These are phyloP conservation scores for Epichloe gansuensis DNA, from an alignment of 2,329 filamentous ascomycete species.

Conservation along the genomic window DNA sequence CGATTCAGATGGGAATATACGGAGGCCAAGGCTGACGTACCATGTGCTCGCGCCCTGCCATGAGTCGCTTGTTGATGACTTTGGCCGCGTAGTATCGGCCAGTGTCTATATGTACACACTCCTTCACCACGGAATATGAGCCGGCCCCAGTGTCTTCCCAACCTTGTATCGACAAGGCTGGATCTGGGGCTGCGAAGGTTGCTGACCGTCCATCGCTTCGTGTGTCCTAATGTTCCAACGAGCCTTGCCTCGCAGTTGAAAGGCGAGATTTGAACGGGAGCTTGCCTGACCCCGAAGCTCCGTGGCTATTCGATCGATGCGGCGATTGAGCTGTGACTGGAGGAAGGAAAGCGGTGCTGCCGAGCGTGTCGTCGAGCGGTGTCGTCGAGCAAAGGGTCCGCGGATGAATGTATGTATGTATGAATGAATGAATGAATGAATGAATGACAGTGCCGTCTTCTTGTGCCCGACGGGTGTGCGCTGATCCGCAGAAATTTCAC, in stretches of 20 bases:
- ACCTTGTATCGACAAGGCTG: conserved; percentile 98
- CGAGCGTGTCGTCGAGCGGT: not conserved
- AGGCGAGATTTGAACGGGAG: not conserved
- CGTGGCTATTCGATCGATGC: not conserved
- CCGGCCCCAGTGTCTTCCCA: conserved; percentile 90
- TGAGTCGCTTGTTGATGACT: conserved; percentile 97
- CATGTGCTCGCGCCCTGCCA: conserved; percentile 98
- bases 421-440: too few relatives aligned
- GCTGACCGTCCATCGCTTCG: conserved; percentile 15
- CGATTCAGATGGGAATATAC: not conserved
- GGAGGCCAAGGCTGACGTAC: conserved; percentile 34
- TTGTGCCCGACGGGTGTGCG: too few relatives aligned
- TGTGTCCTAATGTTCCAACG: not conserved
- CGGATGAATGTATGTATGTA: too few relatives aligned
- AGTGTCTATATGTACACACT: conserved; percentile 97
- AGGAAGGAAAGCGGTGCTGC: too few relatives aligned
- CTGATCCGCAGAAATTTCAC: not conserved
- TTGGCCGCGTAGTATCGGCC: conserved; percentile 97
- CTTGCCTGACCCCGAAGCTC: not conserved
- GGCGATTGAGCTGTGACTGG: not conserved
- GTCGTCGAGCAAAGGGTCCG: not conserved
- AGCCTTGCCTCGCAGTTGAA: not conserved
- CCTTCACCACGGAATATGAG: conserved; percentile 96
- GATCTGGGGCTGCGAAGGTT: conserved; percentile 45
- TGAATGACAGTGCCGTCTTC: too few relatives aligned